These are phyloP conservation scores for Colletotrichum zoysiae DNA, from an alignment of 2,329 filamentous ascomycete genomes.

Conservation along the genomic window DNA sequence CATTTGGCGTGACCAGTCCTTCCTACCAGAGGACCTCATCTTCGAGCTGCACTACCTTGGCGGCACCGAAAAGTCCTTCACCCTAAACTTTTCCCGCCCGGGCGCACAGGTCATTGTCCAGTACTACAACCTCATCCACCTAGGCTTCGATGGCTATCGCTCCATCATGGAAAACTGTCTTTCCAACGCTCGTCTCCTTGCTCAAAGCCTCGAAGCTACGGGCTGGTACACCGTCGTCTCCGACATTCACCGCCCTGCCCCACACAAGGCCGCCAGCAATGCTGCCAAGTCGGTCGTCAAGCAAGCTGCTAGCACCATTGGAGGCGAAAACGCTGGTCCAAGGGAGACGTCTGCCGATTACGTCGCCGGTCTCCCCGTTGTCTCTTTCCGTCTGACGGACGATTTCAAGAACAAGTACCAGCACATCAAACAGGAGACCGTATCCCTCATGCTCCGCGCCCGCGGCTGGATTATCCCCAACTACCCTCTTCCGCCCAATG, in stretches of 20 bases:
- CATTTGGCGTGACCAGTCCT: constrained; percentile 74
- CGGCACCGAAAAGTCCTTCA: constrained; percentile 77
- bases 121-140: constrained; percentile 80
- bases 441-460: constrained; percentile 72
- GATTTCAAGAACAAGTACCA: constrained; percentile 71
- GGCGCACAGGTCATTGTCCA: constrained; percentile 78
- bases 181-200: constrained; percentile 73
- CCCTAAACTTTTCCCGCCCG: constrained; percentile 79
- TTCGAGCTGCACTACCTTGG: constrained; percentile 80
- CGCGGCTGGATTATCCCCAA: constrained; percentile 81
- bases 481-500: constrained; percentile 73
- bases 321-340: constrained; percentile 48
- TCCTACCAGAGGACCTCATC: constrained; percentile 75
- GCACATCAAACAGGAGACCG: constrained; percentile 72
- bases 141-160: constrained; percentile 75
- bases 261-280: constrained; percentile 44
- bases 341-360: constrained; percentile 68
- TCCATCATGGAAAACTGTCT: constrained; percentile 76
- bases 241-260: constrained; percentile 72
- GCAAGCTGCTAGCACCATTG: constrained; percentile 55
- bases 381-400: constrained; percentile 74
- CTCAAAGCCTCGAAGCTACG: constrained; percentile 72
- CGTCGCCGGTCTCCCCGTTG: constrained; percentile 74
- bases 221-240: constrained; percentile 75
- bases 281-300: constrained; percentile 24